Base-by-base conservation (phyloP, 495 filamentous ascomycete species). In the Ascobolus immersus region DNA sequence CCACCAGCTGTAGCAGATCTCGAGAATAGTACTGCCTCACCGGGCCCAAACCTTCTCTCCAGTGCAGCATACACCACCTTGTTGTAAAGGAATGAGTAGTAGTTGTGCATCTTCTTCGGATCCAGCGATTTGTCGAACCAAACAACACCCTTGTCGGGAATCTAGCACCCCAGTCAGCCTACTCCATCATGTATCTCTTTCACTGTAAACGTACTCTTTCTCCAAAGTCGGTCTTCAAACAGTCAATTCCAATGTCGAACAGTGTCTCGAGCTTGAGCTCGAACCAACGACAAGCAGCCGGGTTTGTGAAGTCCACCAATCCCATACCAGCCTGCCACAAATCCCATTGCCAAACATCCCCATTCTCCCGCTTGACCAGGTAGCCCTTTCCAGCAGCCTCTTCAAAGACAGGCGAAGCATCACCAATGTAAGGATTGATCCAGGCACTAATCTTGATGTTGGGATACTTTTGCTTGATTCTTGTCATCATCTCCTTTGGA, bases 251-350 rank as follows among this genome's bases (percentile, higher is more conserved):
- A 37, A 62, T 58, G 29, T n/a, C 62, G 45, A 73, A 69, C 1
- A 77, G 61, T 2, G 50, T 53, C 20, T 67, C 53, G 6, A 77
- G 50, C 39, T 71, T 68, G 2, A 38, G 39, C 36, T 49, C 50
- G 42, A 61, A 77, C 72, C 71, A 77, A 12, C 52, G 43, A 32
- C 58, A 59, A 5, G 71, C 71, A 14, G 58, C 60, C 2, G 71
- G 73, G 46, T 77, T 77, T 4, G 72, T 77, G 51, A 77, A 74
- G 43, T 76, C 73, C 6, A 77, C 56, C 3, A 77, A 53, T 2
- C 69, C 71, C 72, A 78, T 78, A 21, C 72, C 71, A 13, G 69
- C 65, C 44, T 76, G 69, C 71, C 71, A 77, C 22, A 71, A 51
- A 42, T 76, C 72, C 67, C 70, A 75, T 50, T 77, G 70, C 60